Evolutionary conservation across 1,284 basidiomycete species (phyloP), one percentile per base, ranked within the genome.

Genomic region (Apiotrichum gracile): DNA sequence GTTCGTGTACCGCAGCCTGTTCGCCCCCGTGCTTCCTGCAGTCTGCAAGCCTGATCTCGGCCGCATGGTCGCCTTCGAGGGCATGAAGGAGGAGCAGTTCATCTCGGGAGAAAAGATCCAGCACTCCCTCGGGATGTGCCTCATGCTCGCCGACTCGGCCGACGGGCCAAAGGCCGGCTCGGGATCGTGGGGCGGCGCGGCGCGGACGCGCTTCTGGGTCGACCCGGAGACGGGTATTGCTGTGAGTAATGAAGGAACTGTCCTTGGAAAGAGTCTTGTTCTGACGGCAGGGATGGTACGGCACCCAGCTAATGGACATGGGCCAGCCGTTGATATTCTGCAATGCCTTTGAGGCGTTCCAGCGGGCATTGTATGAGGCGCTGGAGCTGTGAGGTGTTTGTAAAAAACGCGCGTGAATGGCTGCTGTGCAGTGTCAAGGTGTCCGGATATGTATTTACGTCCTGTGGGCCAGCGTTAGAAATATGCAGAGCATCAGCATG

Each of bases 121-220:
- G 16, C 46, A 48, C 46, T 39, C 34, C 8, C 38, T 52, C 25
- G 51, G 39, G 12, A 22, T 52, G 22, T 33, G 38, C 6, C 37
- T 52, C 29, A 26, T n/a, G 8, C 13, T 14, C 9, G 33, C 31
- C 17, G 51, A 52, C 46, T 42, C 39, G 9, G 38, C 6, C 8
- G 21, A 22, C 7, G 61, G 61, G 1, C 38, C 47, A 10, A 49
- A 56, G 45, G 49, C 39, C 37, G 60, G 58, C 17, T 61, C 55
- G 37, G 66, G 59, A 19, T 48, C 34, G 27, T 68, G 66, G 66
- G 41, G 45, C 34, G 61, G 61, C 12, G 62, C 61, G n/a, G 63
- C 63, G 6, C 60, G 61, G 41, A 66, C 66, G 5, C 45, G 58
- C 37, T 66, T 58, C 52, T 66, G 64, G 64, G 26, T 68, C 21